phyloP scores from a whole-genome alignment of 768 basidiomycete genomes.

The Naganishia friedmannii region DNA sequence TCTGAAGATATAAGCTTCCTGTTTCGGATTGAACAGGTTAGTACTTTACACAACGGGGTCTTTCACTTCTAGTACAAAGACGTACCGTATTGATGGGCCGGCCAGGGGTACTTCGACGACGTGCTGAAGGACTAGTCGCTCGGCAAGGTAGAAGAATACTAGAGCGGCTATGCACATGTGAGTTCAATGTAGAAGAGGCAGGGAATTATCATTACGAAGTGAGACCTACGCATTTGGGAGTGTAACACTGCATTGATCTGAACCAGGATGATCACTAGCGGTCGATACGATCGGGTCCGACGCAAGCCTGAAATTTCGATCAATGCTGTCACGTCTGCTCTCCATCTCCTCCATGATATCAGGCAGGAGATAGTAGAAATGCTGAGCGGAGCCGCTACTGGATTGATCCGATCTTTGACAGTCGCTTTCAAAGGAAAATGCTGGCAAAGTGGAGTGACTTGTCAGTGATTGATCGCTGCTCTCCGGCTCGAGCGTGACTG shows the following conservation, averaged over 20 bases:
- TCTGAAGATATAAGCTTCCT: conserved; percentile 10
- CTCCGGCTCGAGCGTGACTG: not conserved
- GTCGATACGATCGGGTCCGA: no score
- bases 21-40: not conserved
- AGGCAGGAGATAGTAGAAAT: not conserved
- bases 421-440: not conserved
- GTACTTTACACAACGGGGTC: not conserved
- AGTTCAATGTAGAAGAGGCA: not conserved
- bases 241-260: not conserved
- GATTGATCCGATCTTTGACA: not conserved
- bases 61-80: not conserved
- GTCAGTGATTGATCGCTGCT: not conserved
- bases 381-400: not conserved
- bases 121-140: not conserved
- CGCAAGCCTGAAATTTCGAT: not conserved
- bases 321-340: not conserved
- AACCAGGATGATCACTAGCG: no score
- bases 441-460: not conserved
- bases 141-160: not conserved
- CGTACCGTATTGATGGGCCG: not conserved
- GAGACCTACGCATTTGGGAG: not conserved
- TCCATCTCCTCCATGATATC: not conserved
- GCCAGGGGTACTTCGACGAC: not conserved
- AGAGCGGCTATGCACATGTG: not conserved
- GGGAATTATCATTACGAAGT: not conserved